Percentiles rank a stretch among this genome's conserved stretches.
Conservation (phyloP, 2,329 filamentous ascomycete genomes). For the Geosmithia putterillii region DNA sequence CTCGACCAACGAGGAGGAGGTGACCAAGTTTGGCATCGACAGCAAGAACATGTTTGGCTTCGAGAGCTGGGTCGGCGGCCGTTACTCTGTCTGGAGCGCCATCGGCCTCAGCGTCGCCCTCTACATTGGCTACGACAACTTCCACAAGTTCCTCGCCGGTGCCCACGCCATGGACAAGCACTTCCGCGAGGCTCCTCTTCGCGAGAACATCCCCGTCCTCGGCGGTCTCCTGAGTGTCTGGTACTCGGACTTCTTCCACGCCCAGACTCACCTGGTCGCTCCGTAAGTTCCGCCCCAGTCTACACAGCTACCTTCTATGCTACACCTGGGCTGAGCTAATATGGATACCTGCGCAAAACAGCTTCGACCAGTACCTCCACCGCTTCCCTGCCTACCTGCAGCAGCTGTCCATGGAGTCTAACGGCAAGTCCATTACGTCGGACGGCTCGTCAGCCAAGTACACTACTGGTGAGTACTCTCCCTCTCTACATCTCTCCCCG, state of each 20-base stretch:
- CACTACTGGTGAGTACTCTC: conserved; percentile 53
- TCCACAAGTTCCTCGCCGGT: conserved; percentile 87
- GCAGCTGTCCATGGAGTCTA: conserved; percentile 99
- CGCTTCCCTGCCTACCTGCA: conserved; percentile 98
- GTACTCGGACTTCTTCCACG: conserved; percentile 98
- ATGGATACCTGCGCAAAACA: conserved; percentile 16
- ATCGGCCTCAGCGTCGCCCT: conserved; percentile 90
- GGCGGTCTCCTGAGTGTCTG: conserved; percentile 91
- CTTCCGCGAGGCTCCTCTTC: conserved; percentile 81
- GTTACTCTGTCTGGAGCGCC: conserved; percentile 98
- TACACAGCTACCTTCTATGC: not conserved
- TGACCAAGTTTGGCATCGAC: conserved; percentile 98
- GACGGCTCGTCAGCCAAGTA: conserved; percentile 88
- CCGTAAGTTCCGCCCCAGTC: conserved; percentile 71
- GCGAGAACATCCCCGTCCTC: conserved; percentile 89
- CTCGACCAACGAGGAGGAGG: conserved; percentile 89
- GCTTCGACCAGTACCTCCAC: conserved; percentile 98
- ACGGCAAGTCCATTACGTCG: conserved; percentile 92
- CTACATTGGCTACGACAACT: conserved; percentile 96
- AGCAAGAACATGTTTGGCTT: conserved; percentile 99
- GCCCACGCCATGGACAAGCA: conserved; percentile 98
- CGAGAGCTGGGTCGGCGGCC: conserved; percentile 94
- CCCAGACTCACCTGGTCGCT: conserved; percentile 93
- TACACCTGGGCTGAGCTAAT: not conserved
- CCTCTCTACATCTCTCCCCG: not conserved